Evolutionary conservation across 345 rosid species (phyloP).

Genomic region (Arabis hirsuta): DNA sequence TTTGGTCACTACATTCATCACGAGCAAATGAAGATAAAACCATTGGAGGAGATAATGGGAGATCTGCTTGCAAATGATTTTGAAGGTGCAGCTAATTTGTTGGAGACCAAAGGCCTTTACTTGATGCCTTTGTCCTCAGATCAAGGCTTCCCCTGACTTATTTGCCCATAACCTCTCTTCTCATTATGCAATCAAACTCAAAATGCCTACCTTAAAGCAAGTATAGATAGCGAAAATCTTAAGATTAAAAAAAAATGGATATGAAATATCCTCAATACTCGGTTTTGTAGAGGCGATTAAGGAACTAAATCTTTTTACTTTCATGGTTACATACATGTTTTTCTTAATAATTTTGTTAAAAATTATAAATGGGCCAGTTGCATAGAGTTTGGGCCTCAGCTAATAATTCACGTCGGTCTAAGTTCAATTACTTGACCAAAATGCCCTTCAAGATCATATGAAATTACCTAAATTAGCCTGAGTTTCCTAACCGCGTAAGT

Average conservation of each 20-base stretch:
- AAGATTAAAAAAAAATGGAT: no score
- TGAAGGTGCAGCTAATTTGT: slow-evolving; percentile 52
- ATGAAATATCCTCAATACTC: no score
- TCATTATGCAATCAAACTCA: no score
- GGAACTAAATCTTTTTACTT: no score
- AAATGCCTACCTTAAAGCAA: no score
- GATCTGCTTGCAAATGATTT: slow-evolving; percentile 52
- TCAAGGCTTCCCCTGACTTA: slow-evolving; percentile 39
- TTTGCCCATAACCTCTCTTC: neutral
- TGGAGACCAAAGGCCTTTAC: slow-evolving; percentile 60
- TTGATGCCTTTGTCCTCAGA: slow-evolving; percentile 51
- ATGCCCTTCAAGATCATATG: neutral
- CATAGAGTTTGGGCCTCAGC: neutral
- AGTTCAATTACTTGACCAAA: neutral
- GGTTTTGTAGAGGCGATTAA: no score
- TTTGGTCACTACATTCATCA: slow-evolving; percentile 53
- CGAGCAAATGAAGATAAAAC: slow-evolving; percentile 47
- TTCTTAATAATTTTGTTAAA: no score
- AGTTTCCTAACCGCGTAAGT: slow-evolving; percentile 38
- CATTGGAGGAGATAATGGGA: slow-evolving; percentile 59
- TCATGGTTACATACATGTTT: no score
- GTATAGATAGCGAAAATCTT: no score
- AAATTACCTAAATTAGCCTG: slow-evolving; percentile 7
- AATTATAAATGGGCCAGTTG: no score
- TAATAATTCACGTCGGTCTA: slow-evolving; percentile 9